phyloP scores from a whole-genome alignment of 441 rosid species.

The Aquilaria agallochum region DNA sequence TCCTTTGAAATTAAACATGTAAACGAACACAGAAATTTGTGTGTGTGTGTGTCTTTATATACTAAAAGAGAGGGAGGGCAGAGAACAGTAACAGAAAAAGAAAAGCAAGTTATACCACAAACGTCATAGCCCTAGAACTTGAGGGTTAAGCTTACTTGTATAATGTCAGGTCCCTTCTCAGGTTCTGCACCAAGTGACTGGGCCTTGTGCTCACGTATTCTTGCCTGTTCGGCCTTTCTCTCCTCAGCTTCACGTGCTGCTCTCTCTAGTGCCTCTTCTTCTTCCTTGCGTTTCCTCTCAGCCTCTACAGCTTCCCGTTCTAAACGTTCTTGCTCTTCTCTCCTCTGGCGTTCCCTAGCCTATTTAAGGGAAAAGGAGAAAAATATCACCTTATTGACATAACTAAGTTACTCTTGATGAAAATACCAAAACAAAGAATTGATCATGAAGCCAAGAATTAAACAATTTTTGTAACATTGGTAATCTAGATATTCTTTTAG shows the following conservation, averaged over 20 bases:
- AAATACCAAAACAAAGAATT: too few relatives aligned
- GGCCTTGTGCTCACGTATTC: slow-evolving; percentile 84
- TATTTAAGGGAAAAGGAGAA: slow-evolving; percentile 11
- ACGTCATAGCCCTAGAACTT: background rate
- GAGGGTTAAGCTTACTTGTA: slow-evolving; percentile 49
- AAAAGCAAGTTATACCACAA: background rate
- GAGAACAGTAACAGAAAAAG: background rate
- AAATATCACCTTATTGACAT: too few relatives aligned
- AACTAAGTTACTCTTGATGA: too few relatives aligned
- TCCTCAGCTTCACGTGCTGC: slow-evolving; percentile 82
- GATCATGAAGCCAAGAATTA: slow-evolving; percentile 1
- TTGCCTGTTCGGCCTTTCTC: slow-evolving; percentile 70
- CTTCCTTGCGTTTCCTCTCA: slow-evolving; percentile 80
- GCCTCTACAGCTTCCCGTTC: slow-evolving; percentile 96
- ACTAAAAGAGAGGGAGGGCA: background rate
- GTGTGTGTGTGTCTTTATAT: too few relatives aligned
- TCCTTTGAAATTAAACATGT: too few relatives aligned
- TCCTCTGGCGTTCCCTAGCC: slow-evolving; percentile 93
- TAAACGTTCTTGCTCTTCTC: slow-evolving; percentile 76
- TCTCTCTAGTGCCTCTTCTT: slow-evolving; percentile 83
- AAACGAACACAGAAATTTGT: too few relatives aligned
- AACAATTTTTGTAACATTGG: background rate
- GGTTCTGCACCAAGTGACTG: slow-evolving; percentile 82
- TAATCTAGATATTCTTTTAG: slow-evolving; percentile 6
- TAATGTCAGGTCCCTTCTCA: slow-evolving; percentile 81